Evolutionary conservation across 2,329 filamentous ascomycete species (phyloP), one percentile per base, ranked within the genome.

Genomic region (Rutstroemia sp.): DNA sequence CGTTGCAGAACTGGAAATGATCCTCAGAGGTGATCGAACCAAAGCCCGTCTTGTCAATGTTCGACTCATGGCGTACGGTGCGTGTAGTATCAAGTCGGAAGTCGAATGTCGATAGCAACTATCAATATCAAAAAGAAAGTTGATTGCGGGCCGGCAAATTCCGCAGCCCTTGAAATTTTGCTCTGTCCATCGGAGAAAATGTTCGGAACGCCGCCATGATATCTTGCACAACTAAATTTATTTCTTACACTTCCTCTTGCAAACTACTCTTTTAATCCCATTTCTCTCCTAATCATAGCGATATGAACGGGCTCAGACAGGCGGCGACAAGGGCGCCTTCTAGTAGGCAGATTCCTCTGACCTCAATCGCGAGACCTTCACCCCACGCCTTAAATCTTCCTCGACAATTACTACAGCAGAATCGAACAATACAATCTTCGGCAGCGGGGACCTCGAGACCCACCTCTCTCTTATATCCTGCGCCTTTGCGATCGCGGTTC

Each of bases 401-500:
- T 55, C 70, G 69, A 61, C 67, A 67, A 56, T 64, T 71, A 46
- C 61, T 72, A 38, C 68, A 67, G 52, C 71, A 71, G 53, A 66
- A 63, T 45, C 66, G 67, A 41, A 56, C 58, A 52, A 18, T 64
- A 52, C 59, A 60, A 57, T 63, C 54, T 30, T 64, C 63, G 34
- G 67, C 67, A 52, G 62, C 67, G 57, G 65, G 54, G 23, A 61
- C 65, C 56, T 57, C 63, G 63, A 67, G 68, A 57, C 66, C 72
- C 70, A 58, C 75, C 71, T 62, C 67, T 73, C 60, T 72, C 66
- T 58, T 71, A 66, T 61, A 66, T 69, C 61, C 64, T 69, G 42
- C 72, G 72, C 58, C 71, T 39, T 61, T 70, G 49, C 57, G 67
- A 57, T 68, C 74, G 63, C 63, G 69, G 70, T 64, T 73, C 70